A percentile compares a stretch with the other conserved stretches of the same genome.
Conservation (phyloP, 495 filamentous ascomycete species). For the Jackrogersella minutella region DNA sequence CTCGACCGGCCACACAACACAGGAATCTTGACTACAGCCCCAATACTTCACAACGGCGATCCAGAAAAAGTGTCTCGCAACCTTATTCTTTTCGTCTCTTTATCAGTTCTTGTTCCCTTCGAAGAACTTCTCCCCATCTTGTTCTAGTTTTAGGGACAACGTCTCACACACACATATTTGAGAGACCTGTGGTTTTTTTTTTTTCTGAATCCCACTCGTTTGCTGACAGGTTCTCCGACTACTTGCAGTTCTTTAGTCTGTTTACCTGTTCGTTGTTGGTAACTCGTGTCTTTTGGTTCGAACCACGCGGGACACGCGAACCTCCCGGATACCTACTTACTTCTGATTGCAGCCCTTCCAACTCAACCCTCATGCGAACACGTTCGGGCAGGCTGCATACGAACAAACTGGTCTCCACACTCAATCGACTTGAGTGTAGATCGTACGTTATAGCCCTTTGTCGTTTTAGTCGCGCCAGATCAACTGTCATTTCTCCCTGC, state of each 20-base stretch:
- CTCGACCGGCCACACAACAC: constrained; percentile 42
- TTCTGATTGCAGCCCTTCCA: constrained; percentile 52
- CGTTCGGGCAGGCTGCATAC: constrained; percentile 61
- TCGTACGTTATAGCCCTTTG: constrained; percentile 33
- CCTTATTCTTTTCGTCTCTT: constrained; percentile 41
- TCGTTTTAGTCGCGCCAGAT: constrained; percentile 8
- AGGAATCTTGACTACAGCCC: constrained; percentile 43
- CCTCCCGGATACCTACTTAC: constrained; percentile 50
- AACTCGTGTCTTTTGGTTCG: constrained; percentile 39
- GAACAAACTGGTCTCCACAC: constrained; percentile 47
- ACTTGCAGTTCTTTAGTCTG: constrained; percentile 36
- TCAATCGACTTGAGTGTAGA: constrained; percentile 34
- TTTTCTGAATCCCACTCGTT: constrained; percentile 33
- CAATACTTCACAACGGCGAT: constrained; percentile 42
- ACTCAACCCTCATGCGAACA: constrained; percentile 56
- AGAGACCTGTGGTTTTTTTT: too few species aligned
- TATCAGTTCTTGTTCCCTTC: constrained; percentile 42
- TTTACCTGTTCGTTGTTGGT: constrained; percentile 38
- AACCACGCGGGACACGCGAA: constrained; percentile 43
- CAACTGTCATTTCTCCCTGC: constrained; percentile 16
- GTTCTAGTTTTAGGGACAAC: constrained; percentile 45
- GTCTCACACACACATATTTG: constrained; percentile 44
- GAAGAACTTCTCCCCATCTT: constrained; percentile 42
- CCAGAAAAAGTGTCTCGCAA: constrained; percentile 43
- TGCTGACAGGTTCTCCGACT: constrained; percentile 43